Evolutionary conservation across 2,329 filamentous ascomycete species (phyloP), one percentile per base, ranked within the genome.

Genomic region (Volutella citrinella): DNA sequence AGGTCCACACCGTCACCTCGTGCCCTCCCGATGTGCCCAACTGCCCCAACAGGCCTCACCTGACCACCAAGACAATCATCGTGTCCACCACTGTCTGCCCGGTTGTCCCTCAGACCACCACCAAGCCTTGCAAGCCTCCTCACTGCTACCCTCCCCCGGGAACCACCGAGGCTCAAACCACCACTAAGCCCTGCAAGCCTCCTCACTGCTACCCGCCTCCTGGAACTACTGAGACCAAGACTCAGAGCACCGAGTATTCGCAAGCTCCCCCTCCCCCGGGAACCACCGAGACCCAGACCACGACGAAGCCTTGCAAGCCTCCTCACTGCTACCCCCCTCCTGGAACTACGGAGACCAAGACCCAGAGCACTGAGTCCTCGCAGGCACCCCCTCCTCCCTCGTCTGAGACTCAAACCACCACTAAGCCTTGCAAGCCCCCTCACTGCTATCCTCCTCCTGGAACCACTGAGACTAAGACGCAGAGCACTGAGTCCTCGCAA

Each of bases 31-130:
- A 30, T 6, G 14, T n/a, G 16, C 27, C 27, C 16, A 30, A 30
- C 27, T 30, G 27, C 18, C 27, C 27, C 21, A 19, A 19, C 18
- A n/a, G n/a, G n/a, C 27, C 11, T 20, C 15, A 30, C 8, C 17
- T 40, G 30, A 40, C 34, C 27, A 48, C 41, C 23, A 32, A 35
- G 27, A 43, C 45, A 9, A 20, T 37, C 15, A 34, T 36, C 17
- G 11, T 40, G 38, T 47, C 53, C 42, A 52, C 47, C 47, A 51
- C 46, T 30, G 34, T 51, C 43, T 50, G 55, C 53, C 33, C 33
- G 9, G 11, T 16, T 27, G 16, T 16, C n/a, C n/a, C 29, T 24
- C 19, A 35, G 32, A 29, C 32, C 27, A 35, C 32, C n/a, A 23
- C 32, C 30, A 24, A 18, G n/a, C 20, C 30, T 19, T 24, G 19